phyloP scores from a whole-genome alignment of 2,329 filamentous ascomycete genomes.

The Stemphylium vesicarium region DNA sequence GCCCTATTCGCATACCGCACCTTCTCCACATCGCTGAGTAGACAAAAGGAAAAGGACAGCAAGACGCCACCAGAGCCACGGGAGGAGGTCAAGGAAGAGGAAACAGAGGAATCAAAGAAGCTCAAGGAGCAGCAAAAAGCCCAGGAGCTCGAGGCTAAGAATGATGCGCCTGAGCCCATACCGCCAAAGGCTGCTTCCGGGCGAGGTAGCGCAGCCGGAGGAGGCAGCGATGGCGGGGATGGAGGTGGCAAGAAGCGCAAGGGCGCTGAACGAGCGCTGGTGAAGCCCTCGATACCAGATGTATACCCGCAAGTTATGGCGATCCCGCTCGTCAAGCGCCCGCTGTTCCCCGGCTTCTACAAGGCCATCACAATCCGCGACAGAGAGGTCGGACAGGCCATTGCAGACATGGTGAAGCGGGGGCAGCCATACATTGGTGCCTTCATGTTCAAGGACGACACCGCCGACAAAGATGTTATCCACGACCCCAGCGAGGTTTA shows the following conservation, averaged over 20 bases:
- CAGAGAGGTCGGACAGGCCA: conserved; percentile 86
- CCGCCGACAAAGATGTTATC: conserved; percentile 91
- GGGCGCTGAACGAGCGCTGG: conserved; percentile 74
- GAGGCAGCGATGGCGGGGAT: conserved; percentile 58
- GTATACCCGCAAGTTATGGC: conserved; percentile 98
- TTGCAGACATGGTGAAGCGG: conserved; percentile 94
- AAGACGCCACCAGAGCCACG: conserved; percentile 55
- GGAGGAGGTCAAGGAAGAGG: conserved; percentile 49
- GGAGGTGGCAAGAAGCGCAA: conserved; percentile 73
- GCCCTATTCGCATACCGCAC: conserved; percentile 42
- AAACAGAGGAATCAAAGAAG: conserved; percentile 52
- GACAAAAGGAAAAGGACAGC: conserved; percentile 63
- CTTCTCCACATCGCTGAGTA: conserved; percentile 52
- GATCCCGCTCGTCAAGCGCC: conserved; percentile 91
- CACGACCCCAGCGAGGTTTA: conserved; percentile 90
- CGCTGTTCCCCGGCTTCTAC: conserved; percentile 96
- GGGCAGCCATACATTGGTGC: conserved; percentile 97
- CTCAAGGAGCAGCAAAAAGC: conserved; percentile 53
- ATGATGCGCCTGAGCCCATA: conserved; percentile 58
- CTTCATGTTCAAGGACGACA: conserved; percentile 96
- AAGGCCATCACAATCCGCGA: conserved; percentile 98
- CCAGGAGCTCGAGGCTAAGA: conserved; percentile 51
- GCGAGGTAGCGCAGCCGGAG: conserved; percentile 66
- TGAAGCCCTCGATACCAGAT: conserved; percentile 89
- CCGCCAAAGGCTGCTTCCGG: conserved; percentile 61